These are phyloP conservation scores for Beauveria australis DNA, from an alignment of 2,329 filamentous ascomycete species.

Conservation along the genomic window DNA sequence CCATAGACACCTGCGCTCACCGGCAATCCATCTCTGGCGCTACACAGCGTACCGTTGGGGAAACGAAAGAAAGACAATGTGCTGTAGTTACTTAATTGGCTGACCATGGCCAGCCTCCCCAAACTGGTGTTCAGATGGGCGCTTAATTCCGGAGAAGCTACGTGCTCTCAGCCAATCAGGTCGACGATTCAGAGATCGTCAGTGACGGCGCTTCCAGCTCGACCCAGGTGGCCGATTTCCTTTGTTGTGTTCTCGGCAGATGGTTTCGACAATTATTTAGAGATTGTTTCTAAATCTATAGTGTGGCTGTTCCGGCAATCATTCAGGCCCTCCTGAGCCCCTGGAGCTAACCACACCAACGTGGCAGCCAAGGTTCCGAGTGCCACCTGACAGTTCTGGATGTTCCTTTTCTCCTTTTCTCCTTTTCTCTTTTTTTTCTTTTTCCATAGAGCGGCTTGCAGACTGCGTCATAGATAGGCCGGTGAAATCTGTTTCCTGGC, in stretches of 20 bases:
- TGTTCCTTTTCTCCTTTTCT: no score
- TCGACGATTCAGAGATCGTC: background rate
- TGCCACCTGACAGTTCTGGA: no score
- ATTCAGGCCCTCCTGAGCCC: no score
- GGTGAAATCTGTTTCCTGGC: background rate
- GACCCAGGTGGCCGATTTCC: background rate
- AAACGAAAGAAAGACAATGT: background rate
- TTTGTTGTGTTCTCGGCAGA: background rate
- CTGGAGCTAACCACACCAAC: background rate
- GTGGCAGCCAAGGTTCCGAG: background rate
- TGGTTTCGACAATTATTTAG: background rate
- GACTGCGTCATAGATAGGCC: background rate
- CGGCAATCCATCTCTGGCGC: background rate
- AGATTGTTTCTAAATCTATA: background rate
- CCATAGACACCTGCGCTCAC: background rate
- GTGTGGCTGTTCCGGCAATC: background rate
- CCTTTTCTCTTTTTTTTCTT: no score
- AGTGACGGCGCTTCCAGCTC: conserved; percentile 1
- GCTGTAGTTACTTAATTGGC: background rate
- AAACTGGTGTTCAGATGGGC: background rate
- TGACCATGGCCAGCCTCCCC: background rate
- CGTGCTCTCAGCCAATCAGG: background rate
- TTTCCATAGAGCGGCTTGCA: background rate
- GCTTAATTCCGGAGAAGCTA: background rate
- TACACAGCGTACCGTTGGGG: background rate